A percentile compares a stretch with the other conserved stretches of the same genome.
Evolutionary conservation across 257 asterid genomes (phyloP).

Genomic region (Agastache rugosa): DNA sequence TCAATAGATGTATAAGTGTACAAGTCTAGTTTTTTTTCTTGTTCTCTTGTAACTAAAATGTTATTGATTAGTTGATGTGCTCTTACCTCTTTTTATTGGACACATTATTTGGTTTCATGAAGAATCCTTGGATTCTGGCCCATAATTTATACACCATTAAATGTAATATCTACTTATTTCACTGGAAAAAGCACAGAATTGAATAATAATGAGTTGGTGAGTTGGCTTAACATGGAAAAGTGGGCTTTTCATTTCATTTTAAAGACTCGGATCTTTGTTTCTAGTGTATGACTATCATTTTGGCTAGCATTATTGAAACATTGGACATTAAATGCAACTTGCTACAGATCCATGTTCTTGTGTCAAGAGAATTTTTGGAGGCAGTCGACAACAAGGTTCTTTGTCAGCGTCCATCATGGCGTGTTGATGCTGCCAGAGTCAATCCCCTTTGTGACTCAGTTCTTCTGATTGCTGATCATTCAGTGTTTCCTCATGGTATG

Average conservation of each 20-base stretch:
- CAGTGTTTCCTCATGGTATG: constrained; percentile 83
- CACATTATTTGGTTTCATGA: constrained; percentile 21
- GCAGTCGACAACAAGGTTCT: constrained; percentile 78
- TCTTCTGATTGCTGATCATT: constrained; percentile 86
- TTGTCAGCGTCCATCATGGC: constrained; percentile 82
- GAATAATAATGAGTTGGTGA: constrained; percentile 25
- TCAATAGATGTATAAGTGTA: background rate
- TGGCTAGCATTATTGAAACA: constrained; percentile 16
- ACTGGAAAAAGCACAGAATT: background rate
- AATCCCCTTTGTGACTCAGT: constrained; percentile 73
- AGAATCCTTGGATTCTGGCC: constrained; percentile 7
- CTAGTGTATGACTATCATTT: background rate
- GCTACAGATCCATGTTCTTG: constrained; percentile 67
- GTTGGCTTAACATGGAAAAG: constrained; percentile 26
- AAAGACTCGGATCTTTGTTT: constrained; percentile 8
- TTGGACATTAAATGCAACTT: constrained; percentile 26
- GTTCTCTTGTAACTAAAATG: constrained; percentile 16
- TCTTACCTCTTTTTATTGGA: constrained; percentile 15
- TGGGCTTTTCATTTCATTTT: background rate
- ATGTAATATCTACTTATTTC: constrained; percentile 19
- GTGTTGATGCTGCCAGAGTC: constrained; percentile 85
- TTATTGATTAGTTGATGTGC: constrained; percentile 1
- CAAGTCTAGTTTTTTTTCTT: background rate
- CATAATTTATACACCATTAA: background rate
- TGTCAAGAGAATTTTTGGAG: constrained; percentile 84